These are phyloP conservation scores for Kingdonia uniflora DNA, from an alignment of 164 flowering plant species.

Conservation along the genomic window DNA sequence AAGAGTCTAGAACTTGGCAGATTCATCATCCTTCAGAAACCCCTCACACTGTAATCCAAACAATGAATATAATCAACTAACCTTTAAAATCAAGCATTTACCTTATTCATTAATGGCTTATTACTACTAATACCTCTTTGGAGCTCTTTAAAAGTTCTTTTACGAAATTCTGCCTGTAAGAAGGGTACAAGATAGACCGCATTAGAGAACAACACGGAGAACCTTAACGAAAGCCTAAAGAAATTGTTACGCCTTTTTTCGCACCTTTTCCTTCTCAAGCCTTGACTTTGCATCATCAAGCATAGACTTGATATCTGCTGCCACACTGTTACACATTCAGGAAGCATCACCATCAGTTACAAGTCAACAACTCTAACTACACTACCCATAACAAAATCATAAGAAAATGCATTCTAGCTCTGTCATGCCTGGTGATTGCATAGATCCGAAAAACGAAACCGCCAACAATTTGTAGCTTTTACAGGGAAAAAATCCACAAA, in stretches of 20 bases:
- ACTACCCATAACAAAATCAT: neutral
- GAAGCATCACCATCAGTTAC: slow-evolving; percentile 5
- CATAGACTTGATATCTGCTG: slow-evolving; percentile 56
- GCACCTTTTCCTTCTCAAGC: slow-evolving; percentile 83
- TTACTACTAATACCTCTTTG: slow-evolving; percentile 53
- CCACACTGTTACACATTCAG: slow-evolving; percentile 61
- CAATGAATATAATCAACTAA: slow-evolving; percentile 3
- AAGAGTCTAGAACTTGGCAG: slow-evolving; percentile 56
- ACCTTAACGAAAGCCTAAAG: too few species aligned
- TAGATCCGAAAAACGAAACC: too few species aligned
- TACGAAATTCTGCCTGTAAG: slow-evolving; percentile 61
- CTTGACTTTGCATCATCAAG: slow-evolving; percentile 65
- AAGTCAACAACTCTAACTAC: neutral
- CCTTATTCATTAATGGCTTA: neutral
- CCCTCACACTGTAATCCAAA: slow-evolving; percentile 55
- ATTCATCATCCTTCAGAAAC: slow-evolving; percentile 59
- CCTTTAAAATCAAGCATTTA: neutral
- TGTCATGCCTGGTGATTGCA: too few species aligned
- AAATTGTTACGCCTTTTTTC: neutral
- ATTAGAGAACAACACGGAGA: too few species aligned
- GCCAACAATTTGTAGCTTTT: too few species aligned
- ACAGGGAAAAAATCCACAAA: too few species aligned
- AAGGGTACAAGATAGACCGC: too few species aligned
- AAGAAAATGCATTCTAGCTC: neutral
- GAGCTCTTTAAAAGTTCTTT: slow-evolving; percentile 80